phyloP scores from a whole-genome alignment of 139 green algal species.

The Picochlorum sp. region DNA sequence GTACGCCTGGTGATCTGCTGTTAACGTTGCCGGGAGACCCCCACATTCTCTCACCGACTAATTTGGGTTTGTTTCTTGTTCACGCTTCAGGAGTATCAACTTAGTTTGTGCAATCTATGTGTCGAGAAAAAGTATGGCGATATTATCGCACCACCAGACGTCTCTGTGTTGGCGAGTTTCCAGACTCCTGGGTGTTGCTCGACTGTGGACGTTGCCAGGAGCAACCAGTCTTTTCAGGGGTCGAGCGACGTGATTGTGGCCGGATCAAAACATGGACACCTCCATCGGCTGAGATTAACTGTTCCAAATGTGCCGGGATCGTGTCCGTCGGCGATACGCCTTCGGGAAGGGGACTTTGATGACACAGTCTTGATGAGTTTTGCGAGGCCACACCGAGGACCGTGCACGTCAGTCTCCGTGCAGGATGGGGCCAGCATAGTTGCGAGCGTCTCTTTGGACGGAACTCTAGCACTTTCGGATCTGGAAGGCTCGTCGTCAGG shows the following conservation, averaged over 20 bases:
- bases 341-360: conserved; percentile 9
- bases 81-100: conserved; percentile 8
- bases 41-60: not conserved
- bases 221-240: not conserved
- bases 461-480: not conserved
- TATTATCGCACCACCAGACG: not conserved
- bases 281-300: not conserved
- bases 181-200: not conserved
- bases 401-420: conserved; percentile 1
- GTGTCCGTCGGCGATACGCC: not conserved
- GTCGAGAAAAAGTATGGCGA: not conserved
- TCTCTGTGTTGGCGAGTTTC: conserved; percentile 8
- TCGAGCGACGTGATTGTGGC: not conserved
- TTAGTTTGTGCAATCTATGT: not conserved
- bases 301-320: conserved; percentile 6
- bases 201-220: not conserved
- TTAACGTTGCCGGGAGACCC: not conserved
- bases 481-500: not conserved
- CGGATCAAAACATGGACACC: not conserved
- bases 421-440: not conserved
- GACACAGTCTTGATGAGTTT: not conserved
- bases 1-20: not conserved
- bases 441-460: not conserved
- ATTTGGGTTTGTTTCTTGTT: not conserved
- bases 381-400: not conserved